Conservation (phyloP, 768 basidiomycete species). For the Cystofilobasidium macerans region DNA sequence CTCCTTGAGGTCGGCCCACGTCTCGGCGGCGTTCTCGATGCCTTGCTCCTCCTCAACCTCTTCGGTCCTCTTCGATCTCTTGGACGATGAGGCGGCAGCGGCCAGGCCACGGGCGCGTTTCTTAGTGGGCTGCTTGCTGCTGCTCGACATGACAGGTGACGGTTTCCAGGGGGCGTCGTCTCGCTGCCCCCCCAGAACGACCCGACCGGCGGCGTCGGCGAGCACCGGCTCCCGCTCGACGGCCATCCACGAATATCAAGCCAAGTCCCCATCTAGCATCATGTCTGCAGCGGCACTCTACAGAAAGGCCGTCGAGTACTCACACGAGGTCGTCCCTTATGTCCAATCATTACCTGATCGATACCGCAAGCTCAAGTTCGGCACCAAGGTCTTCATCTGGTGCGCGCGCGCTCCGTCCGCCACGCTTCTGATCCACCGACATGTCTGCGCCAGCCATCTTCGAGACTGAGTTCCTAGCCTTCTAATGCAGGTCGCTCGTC, state of each 20-base stretch:
- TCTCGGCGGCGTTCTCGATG: slow-evolving; percentile 5
- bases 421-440: not conserved
- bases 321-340: not conserved
- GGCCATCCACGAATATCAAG: no score
- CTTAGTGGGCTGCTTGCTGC: not conserved
- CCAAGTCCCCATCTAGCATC: no score
- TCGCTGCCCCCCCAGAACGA: not conserved
- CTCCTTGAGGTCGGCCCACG: slow-evolving; percentile 19
- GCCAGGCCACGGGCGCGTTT: slow-evolving; percentile 2
- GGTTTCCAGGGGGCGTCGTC: no score
- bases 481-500: slow-evolving; percentile 22
- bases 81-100: slow-evolving; percentile 6
- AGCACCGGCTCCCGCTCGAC: no score
- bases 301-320: not conserved
- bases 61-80: not conserved
- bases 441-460: not conserved
- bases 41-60: slow-evolving; percentile 5
- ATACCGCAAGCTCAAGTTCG: slow-evolving; percentile 10
- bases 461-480: no score
- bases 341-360: not conserved
- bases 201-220: no score
- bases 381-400: slow-evolving; percentile 22
- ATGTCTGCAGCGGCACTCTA: not conserved
- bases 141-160: no score
- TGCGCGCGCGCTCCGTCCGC: not conserved